Conservation (phyloP, 331 rosid genomes). For the Spiraea crenata region DNA sequence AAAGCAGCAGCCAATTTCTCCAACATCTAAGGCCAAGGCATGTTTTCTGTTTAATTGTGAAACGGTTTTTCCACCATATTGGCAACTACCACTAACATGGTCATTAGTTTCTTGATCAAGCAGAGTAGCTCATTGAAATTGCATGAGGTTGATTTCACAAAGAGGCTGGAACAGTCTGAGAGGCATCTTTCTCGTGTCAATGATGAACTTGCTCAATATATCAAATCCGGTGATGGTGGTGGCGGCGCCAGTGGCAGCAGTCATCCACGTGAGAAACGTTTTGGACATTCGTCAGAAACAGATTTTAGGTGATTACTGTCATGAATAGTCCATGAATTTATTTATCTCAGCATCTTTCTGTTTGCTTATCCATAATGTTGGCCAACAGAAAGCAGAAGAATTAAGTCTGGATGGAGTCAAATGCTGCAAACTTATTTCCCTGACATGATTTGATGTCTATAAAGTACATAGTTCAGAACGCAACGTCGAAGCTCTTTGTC, state of each 20-base stretch:
- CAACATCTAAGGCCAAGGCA: slow-evolving; percentile 50
- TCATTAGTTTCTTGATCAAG: slow-evolving; percentile 23
- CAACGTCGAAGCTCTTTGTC: background rate
- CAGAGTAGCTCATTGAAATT: slow-evolving; percentile 35
- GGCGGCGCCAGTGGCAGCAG: slow-evolving; percentile 27
- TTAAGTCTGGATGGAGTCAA: slow-evolving; percentile 7
- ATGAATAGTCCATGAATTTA: background rate
- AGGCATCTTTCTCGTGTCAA: slow-evolving; percentile 56
- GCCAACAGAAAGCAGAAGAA: slow-evolving; percentile 19
- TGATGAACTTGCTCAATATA: slow-evolving; percentile 49
- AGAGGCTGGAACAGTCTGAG: slow-evolving; percentile 57
- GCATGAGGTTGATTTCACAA: slow-evolving; percentile 42
- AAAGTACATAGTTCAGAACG: background rate
- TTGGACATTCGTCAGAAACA: too few species aligned
- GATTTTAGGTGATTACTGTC: slow-evolving; percentile 22
- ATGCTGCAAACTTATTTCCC: background rate
- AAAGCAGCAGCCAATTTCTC: slow-evolving; percentile 35
- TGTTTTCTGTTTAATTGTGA: slow-evolving; percentile 5
- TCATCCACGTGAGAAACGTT: slow-evolving; percentile 31
- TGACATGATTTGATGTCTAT: background rate
- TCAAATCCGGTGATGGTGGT: slow-evolving; percentile 35
- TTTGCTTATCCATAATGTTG: background rate
- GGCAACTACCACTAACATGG: slow-evolving; percentile 10
- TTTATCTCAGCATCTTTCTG: background rate
- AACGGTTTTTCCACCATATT: background rate